These are phyloP conservation scores for Ophiobolus disseminans DNA, from an alignment of 2,329 filamentous ascomycete species.

Conservation along the genomic window DNA sequence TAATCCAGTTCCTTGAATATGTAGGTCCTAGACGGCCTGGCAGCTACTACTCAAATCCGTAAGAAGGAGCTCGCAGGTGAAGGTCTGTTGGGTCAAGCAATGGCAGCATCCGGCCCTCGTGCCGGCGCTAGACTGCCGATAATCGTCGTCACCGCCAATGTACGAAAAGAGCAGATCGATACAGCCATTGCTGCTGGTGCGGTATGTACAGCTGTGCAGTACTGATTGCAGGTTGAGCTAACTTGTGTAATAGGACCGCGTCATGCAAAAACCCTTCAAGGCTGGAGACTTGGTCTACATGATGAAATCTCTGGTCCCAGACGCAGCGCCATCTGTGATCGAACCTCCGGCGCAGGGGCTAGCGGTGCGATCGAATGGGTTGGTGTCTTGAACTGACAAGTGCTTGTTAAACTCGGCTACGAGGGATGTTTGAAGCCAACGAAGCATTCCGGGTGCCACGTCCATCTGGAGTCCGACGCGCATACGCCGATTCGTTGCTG, in stretches of 20 bases:
- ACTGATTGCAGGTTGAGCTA: background rate
- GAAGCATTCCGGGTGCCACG: too few species aligned
- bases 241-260: conserved; percentile 31
- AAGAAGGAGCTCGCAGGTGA: conserved; percentile 51
- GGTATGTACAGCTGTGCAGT: conserved; percentile 20
- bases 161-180: conserved; percentile 45
- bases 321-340: conserved; percentile 21
- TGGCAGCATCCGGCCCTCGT: conserved; percentile 32
- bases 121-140: conserved; percentile 33
- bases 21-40: conserved; percentile 55
- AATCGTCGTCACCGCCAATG: conserved; percentile 50
- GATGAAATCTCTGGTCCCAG: conserved; percentile 43
- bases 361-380: conserved; percentile 11
- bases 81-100: conserved; percentile 19
- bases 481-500: too few species aligned
- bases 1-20: too few species aligned
- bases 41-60: conserved; percentile 56
- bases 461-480: too few species aligned
- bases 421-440: too few species aligned
- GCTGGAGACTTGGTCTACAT: conserved; percentile 42
- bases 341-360: conserved; percentile 26
- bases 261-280: conserved; percentile 49
- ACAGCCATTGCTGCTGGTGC: conserved; percentile 44
- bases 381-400: conserved; percentile 28
- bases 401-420: too few species aligned